phyloP scores from a whole-genome alignment of 257 asterid species.

The Solanum paucissectum region DNA sequence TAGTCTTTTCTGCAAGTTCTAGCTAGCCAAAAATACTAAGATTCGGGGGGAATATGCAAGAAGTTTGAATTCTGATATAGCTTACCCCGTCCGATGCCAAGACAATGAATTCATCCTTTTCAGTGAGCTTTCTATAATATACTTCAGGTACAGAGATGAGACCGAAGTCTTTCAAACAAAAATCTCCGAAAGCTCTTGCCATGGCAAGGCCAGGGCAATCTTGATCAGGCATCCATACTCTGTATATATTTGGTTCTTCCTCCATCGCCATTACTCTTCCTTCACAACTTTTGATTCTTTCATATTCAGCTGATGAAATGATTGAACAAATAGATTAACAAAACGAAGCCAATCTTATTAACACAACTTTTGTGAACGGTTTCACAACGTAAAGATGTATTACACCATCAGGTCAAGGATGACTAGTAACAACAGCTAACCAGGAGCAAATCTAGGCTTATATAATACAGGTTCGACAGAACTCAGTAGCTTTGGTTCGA shows the following conservation, averaged over 20 bases:
- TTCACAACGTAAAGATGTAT: not conserved
- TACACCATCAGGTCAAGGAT: not conserved
- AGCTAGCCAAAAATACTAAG: not conserved
- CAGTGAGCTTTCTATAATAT: slow-evolving; percentile 45
- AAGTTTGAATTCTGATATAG: not conserved
- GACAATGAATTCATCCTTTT: slow-evolving; percentile 66
- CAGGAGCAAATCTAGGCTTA: not conserved
- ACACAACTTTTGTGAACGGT: not conserved
- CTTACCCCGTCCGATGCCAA: slow-evolving; percentile 92
- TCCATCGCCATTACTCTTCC: slow-evolving; percentile 83
- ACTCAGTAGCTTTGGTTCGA: not conserved
- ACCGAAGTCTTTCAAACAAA: slow-evolving; percentile 75
- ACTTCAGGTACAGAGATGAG: slow-evolving; percentile 63
- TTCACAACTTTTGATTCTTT: slow-evolving; percentile 38
- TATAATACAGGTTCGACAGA: not conserved
- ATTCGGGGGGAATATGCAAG: not conserved
- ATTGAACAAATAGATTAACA: not conserved
- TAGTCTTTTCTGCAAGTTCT: not conserved
- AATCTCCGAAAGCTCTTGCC: slow-evolving; percentile 91
- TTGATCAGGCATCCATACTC: slow-evolving; percentile 88
- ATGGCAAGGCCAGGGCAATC: slow-evolving; percentile 93
- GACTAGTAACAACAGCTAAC: not conserved
- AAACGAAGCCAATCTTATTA: not conserved
- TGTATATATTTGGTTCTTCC: slow-evolving; percentile 60
- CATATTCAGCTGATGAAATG: slow-evolving; percentile 39